phyloP scores from a whole-genome alignment of 2,329 filamentous ascomycete species.

The Xylaria sp. region DNA sequence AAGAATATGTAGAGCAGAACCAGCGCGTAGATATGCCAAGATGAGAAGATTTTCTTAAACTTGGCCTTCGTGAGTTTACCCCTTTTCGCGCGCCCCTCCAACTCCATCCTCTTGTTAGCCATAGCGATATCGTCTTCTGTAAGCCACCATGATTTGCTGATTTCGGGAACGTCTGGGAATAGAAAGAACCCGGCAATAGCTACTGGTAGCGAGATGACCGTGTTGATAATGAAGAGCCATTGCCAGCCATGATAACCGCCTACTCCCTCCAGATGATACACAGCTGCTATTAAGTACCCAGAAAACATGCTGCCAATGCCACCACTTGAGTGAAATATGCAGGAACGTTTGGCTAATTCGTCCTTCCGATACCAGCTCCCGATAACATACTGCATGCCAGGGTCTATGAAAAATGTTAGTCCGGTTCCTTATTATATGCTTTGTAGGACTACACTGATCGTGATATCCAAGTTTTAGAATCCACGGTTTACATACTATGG shows the following conservation, averaged over 20 bases:
- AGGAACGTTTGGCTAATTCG: slow-evolving; percentile 53
- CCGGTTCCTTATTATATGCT: too few species aligned
- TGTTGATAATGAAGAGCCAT: slow-evolving; percentile 61
- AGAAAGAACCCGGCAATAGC: slow-evolving; percentile 53
- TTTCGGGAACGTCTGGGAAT: slow-evolving; percentile 51
- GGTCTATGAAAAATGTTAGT: too few species aligned
- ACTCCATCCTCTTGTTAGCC: slow-evolving; percentile 48
- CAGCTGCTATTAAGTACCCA: slow-evolving; percentile 60
- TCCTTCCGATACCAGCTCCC: slow-evolving; percentile 47
- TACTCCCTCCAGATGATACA: slow-evolving; percentile 55
- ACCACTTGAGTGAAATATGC: slow-evolving; percentile 45
- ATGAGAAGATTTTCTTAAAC: slow-evolving; percentile 64
- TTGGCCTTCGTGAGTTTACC: slow-evolving; percentile 52
- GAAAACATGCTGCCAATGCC: slow-evolving; percentile 47
- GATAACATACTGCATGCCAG: slow-evolving; percentile 45
- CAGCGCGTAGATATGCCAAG: slow-evolving; percentile 69
- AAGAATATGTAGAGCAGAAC: slow-evolving; percentile 66
- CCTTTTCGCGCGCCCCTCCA: slow-evolving; percentile 52
- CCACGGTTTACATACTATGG: too few species aligned
- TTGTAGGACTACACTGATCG: too few species aligned
- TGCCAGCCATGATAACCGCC: slow-evolving; percentile 59
- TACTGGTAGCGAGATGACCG: slow-evolving; percentile 58
- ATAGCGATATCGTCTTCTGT: slow-evolving; percentile 46
- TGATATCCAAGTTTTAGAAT: too few species aligned
- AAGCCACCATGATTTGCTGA: slow-evolving; percentile 47